Base-by-base conservation (phyloP, 2,329 filamentous ascomycete genomes). In the Colletotrichum theobromicola region DNA sequence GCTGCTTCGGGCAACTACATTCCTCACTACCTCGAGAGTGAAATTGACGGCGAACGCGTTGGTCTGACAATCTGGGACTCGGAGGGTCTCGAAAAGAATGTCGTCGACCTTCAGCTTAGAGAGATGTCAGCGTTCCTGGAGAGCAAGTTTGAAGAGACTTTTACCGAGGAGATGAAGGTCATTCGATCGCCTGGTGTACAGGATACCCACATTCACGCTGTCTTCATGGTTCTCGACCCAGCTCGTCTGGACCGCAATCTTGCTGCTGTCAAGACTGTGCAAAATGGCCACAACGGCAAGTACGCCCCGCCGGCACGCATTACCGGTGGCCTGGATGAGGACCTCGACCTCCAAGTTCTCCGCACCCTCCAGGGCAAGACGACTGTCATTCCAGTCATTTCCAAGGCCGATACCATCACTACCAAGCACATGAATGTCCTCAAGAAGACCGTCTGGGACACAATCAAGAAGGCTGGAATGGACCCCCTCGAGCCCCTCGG, bases 121-220 rank as follows among this genome's bases (percentile, higher is more conserved):
- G 95, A 98, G 82, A 96, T 98, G 88, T 93, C 94, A 37, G 90
- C 93, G 10, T 99, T 99, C 86, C 88, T 99, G 74, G 97, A 99
- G 87, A 96, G 94, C 87, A 98, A 98, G 84, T 99, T 99, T 79
- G 96, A 99, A 83, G 97, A 99, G 81, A 98, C 97, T 0, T 98
- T 99, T 82, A 92, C 92, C 63, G 97, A 99, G 85, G 97, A 99
- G 87, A 98, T 98, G 90, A 98, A 98, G 87, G 96, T 99, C 61
- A 90, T 98, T 76, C 94, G 97, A 80, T 95, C 96, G 67, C 96
- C 97, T 30, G 96, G 96, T 70, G 94, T 95, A 77, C 94, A 95
- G 82, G 97, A 99, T 86, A 98, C 96, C 65, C 97, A 99, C 83
- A 98, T 99, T 77, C 97, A 99, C 83, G 97, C 95, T 78, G 95